A percentile compares a stretch with the other conserved stretches of the same genome.
phyloP scores from a whole-genome alignment of 2,329 filamentous ascomycete genomes.

The Trichophaea hybrida region DNA sequence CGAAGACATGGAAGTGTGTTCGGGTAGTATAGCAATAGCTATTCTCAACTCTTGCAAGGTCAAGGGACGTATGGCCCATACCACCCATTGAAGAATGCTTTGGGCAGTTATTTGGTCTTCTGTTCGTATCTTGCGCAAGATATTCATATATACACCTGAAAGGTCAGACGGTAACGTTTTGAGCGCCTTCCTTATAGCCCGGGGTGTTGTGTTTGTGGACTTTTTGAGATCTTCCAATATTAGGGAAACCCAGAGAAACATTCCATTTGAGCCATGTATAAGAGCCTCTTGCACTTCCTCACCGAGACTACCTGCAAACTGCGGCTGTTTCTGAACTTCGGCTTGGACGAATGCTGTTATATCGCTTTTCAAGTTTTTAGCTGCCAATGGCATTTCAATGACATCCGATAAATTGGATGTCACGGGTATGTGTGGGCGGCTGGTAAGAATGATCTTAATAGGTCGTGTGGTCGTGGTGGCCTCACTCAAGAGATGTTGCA shows the following conservation, averaged over 20 bases:
- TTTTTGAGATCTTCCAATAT: constrained; percentile 8
- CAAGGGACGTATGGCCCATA: constrained; percentile 18
- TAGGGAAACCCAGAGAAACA: constrained; percentile 18
- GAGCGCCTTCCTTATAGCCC: background rate
- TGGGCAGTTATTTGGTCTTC: constrained; percentile 9
- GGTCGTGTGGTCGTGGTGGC: background rate
- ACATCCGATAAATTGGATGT: background rate
- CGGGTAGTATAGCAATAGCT: constrained; percentile 14
- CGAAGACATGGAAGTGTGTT: constrained; percentile 10
- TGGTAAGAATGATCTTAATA: constrained; percentile 5
- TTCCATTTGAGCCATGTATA: constrained; percentile 8
- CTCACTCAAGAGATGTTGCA: background rate
- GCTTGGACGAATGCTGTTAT: constrained; percentile 1
- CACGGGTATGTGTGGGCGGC: constrained; percentile 2
- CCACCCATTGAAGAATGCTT: constrained; percentile 20
- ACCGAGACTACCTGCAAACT: background rate
- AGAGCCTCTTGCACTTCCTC: constrained; percentile 5
- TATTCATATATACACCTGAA: constrained; percentile 5
- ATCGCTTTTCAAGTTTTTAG: constrained; percentile 2
- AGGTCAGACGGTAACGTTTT: constrained; percentile 1
- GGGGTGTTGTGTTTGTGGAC: background rate
- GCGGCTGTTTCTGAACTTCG: background rate
- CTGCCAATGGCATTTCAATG: constrained; percentile 1
- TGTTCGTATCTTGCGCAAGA: constrained; percentile 1
- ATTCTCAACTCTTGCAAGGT: constrained; percentile 20